Evolutionary conservation across 352 stramenopile genomes (phyloP), one percentile per base, ranked within the genome.

Genomic region (Phytophthora rubi): DNA sequence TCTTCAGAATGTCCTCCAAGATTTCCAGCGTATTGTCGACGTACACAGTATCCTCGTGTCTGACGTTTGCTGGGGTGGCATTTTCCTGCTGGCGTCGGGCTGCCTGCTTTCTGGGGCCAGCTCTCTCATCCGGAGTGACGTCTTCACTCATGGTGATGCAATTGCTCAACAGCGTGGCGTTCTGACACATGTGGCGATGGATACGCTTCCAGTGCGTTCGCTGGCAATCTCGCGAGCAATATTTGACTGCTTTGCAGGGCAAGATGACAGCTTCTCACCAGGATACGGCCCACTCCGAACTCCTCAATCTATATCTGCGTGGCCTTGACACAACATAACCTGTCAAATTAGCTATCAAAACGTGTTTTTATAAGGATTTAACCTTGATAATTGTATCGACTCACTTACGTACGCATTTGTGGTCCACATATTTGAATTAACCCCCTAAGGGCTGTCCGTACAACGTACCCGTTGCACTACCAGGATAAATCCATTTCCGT

Each of bases 161-260:
- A 23, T 65, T 68, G 6, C 35, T 16, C 5, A 81, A 45, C 33
- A 81, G 44, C 16, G 45, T 32, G n/a, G 61, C 12, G 28, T 76
- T 49, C 54, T 68, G 49, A 37, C 73, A 81, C 70, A 81, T 73
- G 33, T 69, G 47, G 30, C 70, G 65, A 49, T 81, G 73, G 26
- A 68, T 65, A 15, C 64, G 60, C 53, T 81, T 81, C 73, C 73
- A 81, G 54, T 81, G 73, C 16, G 65, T 53, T 44, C 52, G 52
- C 28, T 81, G 73, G 39, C 73, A 78, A 18, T 81, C 65, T 21
- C 73, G 65, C 12, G 73, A 67, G 21, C 73, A 81, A 18, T 81
- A 81, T 26, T 73, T 73, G 13, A 76, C 59, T 4, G 35, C 16
- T 62, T 76, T 78, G 32, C 73, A 81, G 6, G 65, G 59, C 73